These are phyloP conservation scores for Fusarium neocosmosporiellum DNA, from an alignment of 2,329 filamentous ascomycete species.

Conservation along the genomic window DNA sequence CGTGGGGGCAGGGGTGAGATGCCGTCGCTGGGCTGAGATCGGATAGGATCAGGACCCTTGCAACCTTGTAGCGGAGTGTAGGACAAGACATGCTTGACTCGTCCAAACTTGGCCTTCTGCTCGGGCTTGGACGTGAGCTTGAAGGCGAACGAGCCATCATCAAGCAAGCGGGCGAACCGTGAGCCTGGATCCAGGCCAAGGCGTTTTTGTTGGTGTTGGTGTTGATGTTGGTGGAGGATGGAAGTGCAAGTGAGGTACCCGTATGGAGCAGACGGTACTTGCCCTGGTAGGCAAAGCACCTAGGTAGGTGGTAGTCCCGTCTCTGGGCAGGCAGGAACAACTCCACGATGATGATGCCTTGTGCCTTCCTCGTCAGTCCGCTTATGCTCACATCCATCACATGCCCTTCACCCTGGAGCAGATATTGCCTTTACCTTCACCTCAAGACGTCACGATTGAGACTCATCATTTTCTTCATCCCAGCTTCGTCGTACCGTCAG, in stretches of 20 bases:
- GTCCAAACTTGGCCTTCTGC: neutral
- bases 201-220: slow-evolving; percentile 5
- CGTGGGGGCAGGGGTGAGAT: slow-evolving; percentile 31
- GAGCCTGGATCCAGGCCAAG: slow-evolving; percentile 13
- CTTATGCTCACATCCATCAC: slow-evolving; percentile 13
- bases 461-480: slow-evolving; percentile 21
- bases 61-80: neutral
- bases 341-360: slow-evolving; percentile 7
- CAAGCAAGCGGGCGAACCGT: slow-evolving; percentile 15
- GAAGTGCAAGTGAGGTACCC: slow-evolving; percentile 11
- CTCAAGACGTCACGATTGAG: slow-evolving; percentile 33
- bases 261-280: neutral
- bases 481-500: slow-evolving; percentile 5
- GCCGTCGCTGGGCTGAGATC: slow-evolving; percentile 19
- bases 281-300: neutral
- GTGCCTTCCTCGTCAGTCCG: neutral
- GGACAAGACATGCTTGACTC: slow-evolving; percentile 3
- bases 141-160: slow-evolving; percentile 3
- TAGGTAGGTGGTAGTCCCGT: neutral
- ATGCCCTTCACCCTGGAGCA: slow-evolving; percentile 1
- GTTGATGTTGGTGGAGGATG: slow-evolving; percentile 5
- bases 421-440: slow-evolving; percentile 4
- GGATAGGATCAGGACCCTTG: slow-evolving; percentile 20
- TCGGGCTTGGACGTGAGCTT: neutral
- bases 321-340: neutral